Evolutionary conservation across 257 asterid species (phyloP).

Genomic region (Jaltomata sinuosa): DNA sequence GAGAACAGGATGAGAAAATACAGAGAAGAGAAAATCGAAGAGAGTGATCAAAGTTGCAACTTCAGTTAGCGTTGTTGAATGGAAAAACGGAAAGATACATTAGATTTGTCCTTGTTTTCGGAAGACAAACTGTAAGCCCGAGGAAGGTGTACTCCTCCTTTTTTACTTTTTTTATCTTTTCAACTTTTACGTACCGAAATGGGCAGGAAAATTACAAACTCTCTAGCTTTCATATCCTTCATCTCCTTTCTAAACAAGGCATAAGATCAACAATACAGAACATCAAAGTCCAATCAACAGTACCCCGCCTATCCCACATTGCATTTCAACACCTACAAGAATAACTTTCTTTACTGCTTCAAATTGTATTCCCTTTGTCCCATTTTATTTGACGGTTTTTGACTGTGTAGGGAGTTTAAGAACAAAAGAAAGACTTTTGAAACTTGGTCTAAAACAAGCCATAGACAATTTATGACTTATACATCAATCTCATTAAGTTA

Average conservation of each 20-base stretch:
- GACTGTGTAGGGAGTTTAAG: not conserved
- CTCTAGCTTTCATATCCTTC: not conserved
- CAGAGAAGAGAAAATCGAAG: not conserved
- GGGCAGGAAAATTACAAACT: not conserved
- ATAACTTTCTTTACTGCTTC: not conserved
- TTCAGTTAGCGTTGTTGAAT: not conserved
- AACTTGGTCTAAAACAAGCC: not conserved
- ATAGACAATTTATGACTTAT: not conserved
- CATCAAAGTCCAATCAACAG: not conserved
- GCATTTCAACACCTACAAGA: not conserved
- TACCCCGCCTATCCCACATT: not conserved
- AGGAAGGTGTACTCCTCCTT: not conserved
- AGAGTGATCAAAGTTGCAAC: not conserved
- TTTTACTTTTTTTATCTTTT: not conserved
- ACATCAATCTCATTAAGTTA: not conserved
- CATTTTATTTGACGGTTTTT: not conserved
- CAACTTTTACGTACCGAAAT: not conserved
- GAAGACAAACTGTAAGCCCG: not conserved
- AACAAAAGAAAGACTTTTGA: not conserved
- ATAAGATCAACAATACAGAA: not conserved
- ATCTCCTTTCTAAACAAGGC: not conserved
- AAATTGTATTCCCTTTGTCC: not conserved
- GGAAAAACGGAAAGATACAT: not conserved
- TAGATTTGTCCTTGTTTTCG: not conserved
- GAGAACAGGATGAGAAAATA: not conserved